A percentile compares a stretch with the other conserved stretches of the same genome.
Conservation (phyloP, 78 protist genomes). For the Pigoraptor vietnamica region DNA sequence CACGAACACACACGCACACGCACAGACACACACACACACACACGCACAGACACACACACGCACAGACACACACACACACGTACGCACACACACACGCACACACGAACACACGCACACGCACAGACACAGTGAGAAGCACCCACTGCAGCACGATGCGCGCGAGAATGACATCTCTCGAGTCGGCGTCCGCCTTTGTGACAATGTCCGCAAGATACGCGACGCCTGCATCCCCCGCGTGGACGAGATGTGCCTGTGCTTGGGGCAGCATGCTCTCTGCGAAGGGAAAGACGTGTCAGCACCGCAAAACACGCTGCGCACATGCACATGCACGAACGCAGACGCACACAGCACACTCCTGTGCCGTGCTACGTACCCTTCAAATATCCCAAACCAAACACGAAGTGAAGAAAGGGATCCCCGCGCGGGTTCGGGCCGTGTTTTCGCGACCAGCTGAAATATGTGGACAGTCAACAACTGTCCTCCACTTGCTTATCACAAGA, state of each 20-base stretch:
- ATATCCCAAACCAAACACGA: background rate
- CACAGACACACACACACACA: too few relatives aligned
- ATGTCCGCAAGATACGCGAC: background rate
- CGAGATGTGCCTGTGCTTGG: background rate
- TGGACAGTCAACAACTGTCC: background rate
- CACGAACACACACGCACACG: too few relatives aligned
- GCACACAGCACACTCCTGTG: too few relatives aligned
- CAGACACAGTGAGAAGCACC: background rate
- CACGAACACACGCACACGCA: too few relatives aligned
- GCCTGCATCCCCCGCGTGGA: background rate
- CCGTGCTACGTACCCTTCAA: background rate
- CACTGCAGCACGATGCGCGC: background rate
- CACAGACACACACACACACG: too few relatives aligned
- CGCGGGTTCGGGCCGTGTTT: background rate
- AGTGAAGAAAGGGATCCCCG: background rate
- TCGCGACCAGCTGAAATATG: background rate
- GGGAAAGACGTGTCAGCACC: background rate
- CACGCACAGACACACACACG: too few relatives aligned
- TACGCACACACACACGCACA: too few relatives aligned
- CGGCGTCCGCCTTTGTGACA: background rate
- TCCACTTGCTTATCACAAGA: too few relatives aligned
- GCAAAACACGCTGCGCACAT: background rate
- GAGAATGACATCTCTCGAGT: background rate
- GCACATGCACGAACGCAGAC: background rate
- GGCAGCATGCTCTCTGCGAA: background rate